phyloP scores from a whole-genome alignment of 495 filamentous ascomycete genomes.

The Penicillium coffeae region DNA sequence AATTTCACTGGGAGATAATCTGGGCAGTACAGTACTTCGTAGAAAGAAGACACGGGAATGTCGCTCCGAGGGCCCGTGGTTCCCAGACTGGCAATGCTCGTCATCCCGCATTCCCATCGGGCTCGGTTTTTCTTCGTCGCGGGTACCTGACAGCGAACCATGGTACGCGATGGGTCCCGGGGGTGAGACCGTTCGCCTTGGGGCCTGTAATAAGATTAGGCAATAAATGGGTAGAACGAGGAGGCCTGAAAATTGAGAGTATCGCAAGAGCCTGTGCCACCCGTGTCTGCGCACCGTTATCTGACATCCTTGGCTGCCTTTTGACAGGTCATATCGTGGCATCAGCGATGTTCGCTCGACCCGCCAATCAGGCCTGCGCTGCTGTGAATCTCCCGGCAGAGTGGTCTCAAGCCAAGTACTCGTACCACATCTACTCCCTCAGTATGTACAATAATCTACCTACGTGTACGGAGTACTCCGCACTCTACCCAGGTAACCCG shows the following conservation, averaged over 20 bases:
- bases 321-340: background rate
- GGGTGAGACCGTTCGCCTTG: slow-evolving; percentile 10
- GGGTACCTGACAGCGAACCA: slow-evolving; percentile 16
- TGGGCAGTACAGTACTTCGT: background rate
- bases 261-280: background rate
- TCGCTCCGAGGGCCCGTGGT: background rate
- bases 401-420: background rate
- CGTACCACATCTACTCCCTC: no score
- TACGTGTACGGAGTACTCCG: no score
- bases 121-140: background rate
- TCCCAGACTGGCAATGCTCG: background rate
- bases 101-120: background rate
- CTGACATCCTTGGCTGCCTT: background rate
- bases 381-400: background rate
- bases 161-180: slow-evolving; percentile 16
- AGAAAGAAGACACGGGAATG: background rate
- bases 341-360: background rate
- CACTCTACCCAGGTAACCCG: no score
- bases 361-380: background rate
- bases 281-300: background rate
- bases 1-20: no score
- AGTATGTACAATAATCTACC: no score
- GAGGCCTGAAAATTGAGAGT: no score
- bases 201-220: no score
- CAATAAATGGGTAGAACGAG: no score